Percentiles rank a stretch among this genome's conserved stretches.
Evolutionary conservation across 306 rosid genomes (phyloP).

Genomic region (Calophaca sinica): DNA sequence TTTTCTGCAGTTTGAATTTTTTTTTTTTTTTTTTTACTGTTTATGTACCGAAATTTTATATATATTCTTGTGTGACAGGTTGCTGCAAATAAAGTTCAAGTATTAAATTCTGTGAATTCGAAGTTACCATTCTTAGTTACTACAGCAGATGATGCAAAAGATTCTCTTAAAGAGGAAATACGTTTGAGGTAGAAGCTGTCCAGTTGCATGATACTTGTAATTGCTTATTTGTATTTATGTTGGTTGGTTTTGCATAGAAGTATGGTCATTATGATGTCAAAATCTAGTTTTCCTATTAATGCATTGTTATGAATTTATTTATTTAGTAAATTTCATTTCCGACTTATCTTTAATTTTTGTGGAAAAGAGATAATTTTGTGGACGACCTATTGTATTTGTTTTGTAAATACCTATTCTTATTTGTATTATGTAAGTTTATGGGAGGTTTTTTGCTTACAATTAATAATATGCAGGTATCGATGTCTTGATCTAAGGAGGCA

Average conservation of each 20-base stretch:
- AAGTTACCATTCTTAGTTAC: constrained; percentile 91
- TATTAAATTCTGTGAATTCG: constrained; percentile 76
- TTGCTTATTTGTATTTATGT: constrained; percentile 12
- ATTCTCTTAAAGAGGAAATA: constrained; percentile 86
- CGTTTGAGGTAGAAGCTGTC: constrained; percentile 73
- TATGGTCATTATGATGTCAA: neutral
- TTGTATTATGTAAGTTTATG: constrained; percentile 19
- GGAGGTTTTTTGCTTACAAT: constrained; percentile 40
- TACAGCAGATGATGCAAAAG: constrained; percentile 81
- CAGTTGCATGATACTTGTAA: constrained; percentile 7
- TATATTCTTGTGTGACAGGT: constrained; percentile 56
- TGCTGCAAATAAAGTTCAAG: constrained; percentile 82
- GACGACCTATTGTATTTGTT: no score
- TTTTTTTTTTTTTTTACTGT: constrained; percentile 11
- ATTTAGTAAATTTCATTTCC: neutral
- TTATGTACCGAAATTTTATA: neutral
- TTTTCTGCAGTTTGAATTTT: constrained; percentile 4
- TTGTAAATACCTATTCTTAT: neutral
- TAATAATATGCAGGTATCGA: constrained; percentile 69
- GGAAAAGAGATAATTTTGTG: neutral
- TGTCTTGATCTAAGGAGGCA: constrained; percentile 88
- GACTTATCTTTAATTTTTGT: constrained; percentile 1
- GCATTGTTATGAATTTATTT: no score
- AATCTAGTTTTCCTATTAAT: neutral
- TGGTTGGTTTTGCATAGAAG: constrained; percentile 13